Base-by-base conservation (phyloP, 163 green algal genomes). In the Coccomyxa subellipsoidea region DNA sequence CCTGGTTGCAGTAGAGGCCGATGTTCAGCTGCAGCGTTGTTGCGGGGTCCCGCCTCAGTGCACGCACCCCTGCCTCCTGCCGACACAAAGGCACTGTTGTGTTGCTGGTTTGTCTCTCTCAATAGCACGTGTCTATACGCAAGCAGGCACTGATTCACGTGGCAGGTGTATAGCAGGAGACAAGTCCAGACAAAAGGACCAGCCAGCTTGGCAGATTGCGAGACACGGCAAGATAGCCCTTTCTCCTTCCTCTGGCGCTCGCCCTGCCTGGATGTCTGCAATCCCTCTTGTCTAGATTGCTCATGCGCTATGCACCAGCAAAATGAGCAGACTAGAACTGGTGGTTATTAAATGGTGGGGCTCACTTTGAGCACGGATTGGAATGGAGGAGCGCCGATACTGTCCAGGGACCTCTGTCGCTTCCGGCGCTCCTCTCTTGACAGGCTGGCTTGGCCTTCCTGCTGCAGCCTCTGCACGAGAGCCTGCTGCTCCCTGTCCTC, bases 1-100 rank as follows among this genome's bases (percentile, higher is more conserved):
- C 94, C 87, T 98, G 96, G 90, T 99, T 99, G 94, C 96, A 99
- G 89, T 97, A 98, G 21, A 99, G 90, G 0, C 96, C 96, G 38
- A 98, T 96, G 89, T 99, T 99, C 23, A 99, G 90, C 90, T 99
- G 96, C 10, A 99, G 75, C 1, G 95, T 96, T 21, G 80, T 88
- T 10, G 94, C 87, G 15, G 85, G 54, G 7, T 77, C 47, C 0
- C 96, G 90, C n/a, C 82, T 35, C 32, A 98, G 87, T 3, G 90
- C 82, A 0, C 36, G 78, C 10, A 91, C 89, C 34, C 92, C 90
- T 0, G 47, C 39, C 10, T 90, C 85, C 81, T 90, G 84, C 54
- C 23, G 8, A 70, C 32, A 12, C 38, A 12, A 7, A 18, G 47
- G 47, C 47, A 18, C 21, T 73, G 7, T 23, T 34, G n/a, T 37